Percentiles rank a stretch among this genome's conserved stretches.
These are phyloP conservation scores for Monosporascus ibericus DNA, from an alignment of 2,329 filamentous ascomycete genomes.

Conservation along the genomic window DNA sequence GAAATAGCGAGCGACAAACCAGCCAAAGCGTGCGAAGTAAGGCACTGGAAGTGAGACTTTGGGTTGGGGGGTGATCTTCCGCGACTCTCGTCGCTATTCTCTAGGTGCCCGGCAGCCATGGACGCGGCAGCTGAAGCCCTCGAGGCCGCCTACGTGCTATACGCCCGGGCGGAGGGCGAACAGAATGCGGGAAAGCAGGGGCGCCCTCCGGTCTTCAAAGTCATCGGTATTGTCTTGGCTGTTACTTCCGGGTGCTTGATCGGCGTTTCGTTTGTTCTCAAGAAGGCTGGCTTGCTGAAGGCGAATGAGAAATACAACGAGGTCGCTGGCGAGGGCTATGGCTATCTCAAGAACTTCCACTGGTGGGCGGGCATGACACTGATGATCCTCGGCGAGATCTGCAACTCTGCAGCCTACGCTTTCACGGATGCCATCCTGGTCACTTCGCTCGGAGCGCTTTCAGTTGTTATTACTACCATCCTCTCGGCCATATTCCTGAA, in stretches of 20 bases:
- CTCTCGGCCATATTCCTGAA: conserved; percentile 93
- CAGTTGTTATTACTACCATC: conserved; percentile 87
- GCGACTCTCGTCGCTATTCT: conserved; percentile 10
- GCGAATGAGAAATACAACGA: conserved; percentile 97
- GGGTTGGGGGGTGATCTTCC: not conserved
- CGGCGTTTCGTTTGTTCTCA: conserved; percentile 88
- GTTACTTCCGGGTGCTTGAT: conserved; percentile 88
- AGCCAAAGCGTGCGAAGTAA: not conserved
- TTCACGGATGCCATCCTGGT: conserved; percentile 96
- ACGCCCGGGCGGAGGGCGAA: conserved; percentile 35
- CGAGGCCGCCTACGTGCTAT: conserved; percentile 28
- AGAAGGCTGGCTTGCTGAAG: conserved; percentile 84
- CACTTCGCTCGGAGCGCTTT: conserved; percentile 83
- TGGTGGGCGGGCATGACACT: conserved; percentile 97
- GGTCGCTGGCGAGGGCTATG: conserved; percentile 91
- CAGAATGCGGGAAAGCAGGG: conserved; percentile 16
- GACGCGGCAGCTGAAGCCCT: conserved; percentile 30
- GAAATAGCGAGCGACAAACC: not conserved
- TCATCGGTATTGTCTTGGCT: conserved; percentile 79
- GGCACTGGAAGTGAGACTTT: not conserved
- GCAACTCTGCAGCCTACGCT: conserved; percentile 95
- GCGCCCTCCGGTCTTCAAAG: conserved; percentile 63
- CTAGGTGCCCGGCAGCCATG: conserved; percentile 21
- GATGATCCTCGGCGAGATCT: conserved; percentile 95
- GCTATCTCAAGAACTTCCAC: conserved; percentile 88